Percentiles rank a stretch among this genome's conserved stretches.
Evolutionary conservation across 768 basidiomycete genomes (phyloP).

Genomic region (Panaeolus papilionaceus): DNA sequence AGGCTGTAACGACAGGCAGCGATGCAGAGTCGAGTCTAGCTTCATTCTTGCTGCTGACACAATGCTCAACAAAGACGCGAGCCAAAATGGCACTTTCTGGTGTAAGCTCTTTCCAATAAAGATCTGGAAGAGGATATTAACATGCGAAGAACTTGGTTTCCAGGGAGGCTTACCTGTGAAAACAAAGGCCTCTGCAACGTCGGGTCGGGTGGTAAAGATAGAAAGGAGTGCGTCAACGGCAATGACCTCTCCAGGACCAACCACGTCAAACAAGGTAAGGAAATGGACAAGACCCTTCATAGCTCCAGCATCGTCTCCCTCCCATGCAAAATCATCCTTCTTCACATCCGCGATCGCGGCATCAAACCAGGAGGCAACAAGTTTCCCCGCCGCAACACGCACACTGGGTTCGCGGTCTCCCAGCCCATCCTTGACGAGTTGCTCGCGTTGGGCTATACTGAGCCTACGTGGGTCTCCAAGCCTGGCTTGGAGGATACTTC

Average conservation of each 20-base stretch:
- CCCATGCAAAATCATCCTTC: slow-evolving; percentile 38
- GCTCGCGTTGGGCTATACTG: slow-evolving; percentile 81
- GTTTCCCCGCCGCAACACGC: slow-evolving; percentile 78
- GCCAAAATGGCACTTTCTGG: slow-evolving; percentile 86
- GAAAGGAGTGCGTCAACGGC: slow-evolving; percentile 83
- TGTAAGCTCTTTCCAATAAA: slow-evolving; percentile 76
- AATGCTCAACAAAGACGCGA: slow-evolving; percentile 87
- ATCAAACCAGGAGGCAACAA: slow-evolving; percentile 86
- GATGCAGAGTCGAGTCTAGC: slow-evolving; percentile 67
- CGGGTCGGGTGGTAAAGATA: slow-evolving; percentile 74
- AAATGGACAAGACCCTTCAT: slow-evolving; percentile 54
- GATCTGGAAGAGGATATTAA: slow-evolving; percentile 47
- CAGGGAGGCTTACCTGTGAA: slow-evolving; percentile 66
- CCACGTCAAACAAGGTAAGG: slow-evolving; percentile 60
- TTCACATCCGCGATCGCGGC: slow-evolving; percentile 49
- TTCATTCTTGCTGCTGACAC: slow-evolving; percentile 64
- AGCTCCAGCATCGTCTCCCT: slow-evolving; percentile 52
- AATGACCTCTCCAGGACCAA: slow-evolving; percentile 70
- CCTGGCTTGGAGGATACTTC: slow-evolving; percentile 59
- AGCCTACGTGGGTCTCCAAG: slow-evolving; percentile 74
- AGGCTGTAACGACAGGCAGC: slow-evolving; percentile 90
- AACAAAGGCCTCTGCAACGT: slow-evolving; percentile 72
- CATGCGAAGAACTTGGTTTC: background rate
- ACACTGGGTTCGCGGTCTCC: slow-evolving; percentile 89
- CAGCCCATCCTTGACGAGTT: slow-evolving; percentile 85